Evolutionary conservation across 441 rosid species (phyloP), one percentile per base, ranked within the genome.

Genomic region (Gossypium laxum): DNA sequence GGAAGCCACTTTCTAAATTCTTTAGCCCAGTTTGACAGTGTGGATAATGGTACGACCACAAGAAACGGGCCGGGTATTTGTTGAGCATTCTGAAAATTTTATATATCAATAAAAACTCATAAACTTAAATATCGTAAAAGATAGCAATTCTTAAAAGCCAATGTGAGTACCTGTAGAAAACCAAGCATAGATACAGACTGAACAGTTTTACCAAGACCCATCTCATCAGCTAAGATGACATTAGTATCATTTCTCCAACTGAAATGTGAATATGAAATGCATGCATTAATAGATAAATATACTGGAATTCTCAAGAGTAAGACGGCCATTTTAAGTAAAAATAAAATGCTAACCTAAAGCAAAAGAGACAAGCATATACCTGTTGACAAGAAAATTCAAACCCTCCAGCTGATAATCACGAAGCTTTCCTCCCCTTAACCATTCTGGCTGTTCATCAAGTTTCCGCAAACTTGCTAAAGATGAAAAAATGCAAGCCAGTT

Each of bases 191-290:
- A 96, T 63, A 96, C 94, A 24, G 99, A 96, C 88, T 96, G 99
- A 72, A 96, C 97, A 74, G 99, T 96, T 87, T 96, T 96, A 70
- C 99, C 99, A 72, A 96, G 99, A 82, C 99, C 99, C 99, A 96
- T 96, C 81, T 96, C 99, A 78, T 96, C 99, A 76, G 99, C 99
- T 84, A 93, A 86, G 80, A 96, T 96, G 77, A 96, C 99, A 86
- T 96, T 96, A 19, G 99, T 96, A 80, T 93, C 98, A 85, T 93
- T 96, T 81, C 96, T 88, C 99, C 99, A 96, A 82, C 98, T 92
- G 86, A 61, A 51, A 72, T 50, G 47, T 61, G 57, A 21, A 71
- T 28, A 26, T 60, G 59, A 66, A 66, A 77, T 48, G 72, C 10
- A 50, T 52, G 58, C 26, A 69, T 72, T 74, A 77, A 51, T 61